Conservation (phyloP, 495 filamentous ascomycete species). For the Ascodesmis nigricans region DNA sequence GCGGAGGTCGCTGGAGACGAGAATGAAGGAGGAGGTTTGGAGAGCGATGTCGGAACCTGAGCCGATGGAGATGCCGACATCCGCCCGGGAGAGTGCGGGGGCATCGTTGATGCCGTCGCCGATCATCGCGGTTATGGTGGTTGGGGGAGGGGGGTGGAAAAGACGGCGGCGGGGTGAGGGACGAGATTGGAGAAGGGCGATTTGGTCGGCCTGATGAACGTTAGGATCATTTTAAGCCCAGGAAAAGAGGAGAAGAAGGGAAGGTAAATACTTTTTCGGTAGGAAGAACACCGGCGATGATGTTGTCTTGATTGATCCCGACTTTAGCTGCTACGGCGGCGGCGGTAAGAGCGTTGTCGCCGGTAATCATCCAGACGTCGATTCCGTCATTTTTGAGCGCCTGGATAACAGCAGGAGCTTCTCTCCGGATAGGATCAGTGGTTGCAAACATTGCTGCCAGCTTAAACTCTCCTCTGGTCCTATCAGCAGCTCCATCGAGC, state of each 20-base stretch:
- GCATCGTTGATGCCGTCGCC: constrained; percentile 85
- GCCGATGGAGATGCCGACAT: constrained; percentile 67
- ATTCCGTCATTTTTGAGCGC: constrained; percentile 44
- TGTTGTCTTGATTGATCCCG: constrained; percentile 48
- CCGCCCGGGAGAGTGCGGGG: constrained; percentile 55
- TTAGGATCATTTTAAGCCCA: too few species aligned
- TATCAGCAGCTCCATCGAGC: constrained; percentile 3
- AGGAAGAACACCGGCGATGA: constrained; percentile 76
- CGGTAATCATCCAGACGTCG: constrained; percentile 78
- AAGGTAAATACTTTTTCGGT: constrained; percentile 36
- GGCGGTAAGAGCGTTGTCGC: constrained; percentile 57
- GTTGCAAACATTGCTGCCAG: constrained; percentile 34
- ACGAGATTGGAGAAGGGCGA: constrained; percentile 46
- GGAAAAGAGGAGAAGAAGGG: neutral
- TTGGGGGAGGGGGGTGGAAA: constrained; percentile 4
- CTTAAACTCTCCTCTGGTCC: constrained; percentile 8
- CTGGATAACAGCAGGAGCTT: constrained; percentile 41
- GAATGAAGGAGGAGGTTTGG: constrained; percentile 58
- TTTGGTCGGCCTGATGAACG: constrained; percentile 38
- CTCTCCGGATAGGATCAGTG: constrained; percentile 57
- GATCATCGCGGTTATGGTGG: constrained; percentile 36
- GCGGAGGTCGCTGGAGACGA: constrained; percentile 49
- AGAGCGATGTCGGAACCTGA: constrained; percentile 73
- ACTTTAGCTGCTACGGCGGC: constrained; percentile 52
- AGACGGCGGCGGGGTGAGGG: constrained; percentile 20